Evolutionary conservation across 768 basidiomycete genomes (phyloP).

Genomic region (Cystobasidium ongulense): DNA sequence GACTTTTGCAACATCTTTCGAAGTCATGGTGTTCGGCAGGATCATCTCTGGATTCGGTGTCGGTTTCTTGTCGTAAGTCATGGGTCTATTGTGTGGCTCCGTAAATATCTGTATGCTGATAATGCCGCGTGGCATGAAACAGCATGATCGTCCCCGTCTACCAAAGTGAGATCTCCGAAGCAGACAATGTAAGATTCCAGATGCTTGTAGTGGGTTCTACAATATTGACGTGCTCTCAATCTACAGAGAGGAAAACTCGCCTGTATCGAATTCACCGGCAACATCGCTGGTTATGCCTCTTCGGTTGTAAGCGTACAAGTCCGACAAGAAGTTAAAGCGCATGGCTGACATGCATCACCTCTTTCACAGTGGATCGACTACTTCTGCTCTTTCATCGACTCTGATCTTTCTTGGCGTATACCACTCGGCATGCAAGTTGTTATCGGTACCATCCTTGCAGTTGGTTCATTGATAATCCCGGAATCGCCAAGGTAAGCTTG

Average conservation of each 20-base stretch:
- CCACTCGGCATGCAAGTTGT: constrained; percentile 81
- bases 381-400: constrained; percentile 78
- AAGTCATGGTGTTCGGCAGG: constrained; percentile 71
- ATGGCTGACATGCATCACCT: constrained; percentile 45
- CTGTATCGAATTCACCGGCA: constrained; percentile 91
- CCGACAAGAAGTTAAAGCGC: not conserved
- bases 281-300: constrained; percentile 80
- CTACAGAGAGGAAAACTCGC: constrained; percentile 75
- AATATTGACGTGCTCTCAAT: constrained; percentile 14
- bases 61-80: constrained; percentile 69
- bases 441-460: constrained; percentile 69
- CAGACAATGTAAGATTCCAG: constrained; percentile 58
- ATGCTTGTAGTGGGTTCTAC: not conserved
- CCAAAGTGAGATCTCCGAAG: constrained; percentile 91
- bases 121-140: not conserved
- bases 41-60: constrained; percentile 81
- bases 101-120: not conserved
- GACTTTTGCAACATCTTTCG: constrained; percentile 69
- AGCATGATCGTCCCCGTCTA: constrained; percentile 93
- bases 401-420: constrained; percentile 80
- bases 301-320: not conserved
- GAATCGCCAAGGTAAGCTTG: constrained; percentile 69
- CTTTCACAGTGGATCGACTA: constrained; percentile 68
- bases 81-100: not conserved
- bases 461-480: constrained; percentile 72